Base-by-base conservation (phyloP, 805 yeast species). In the Maudiozyma barnettii region DNA sequence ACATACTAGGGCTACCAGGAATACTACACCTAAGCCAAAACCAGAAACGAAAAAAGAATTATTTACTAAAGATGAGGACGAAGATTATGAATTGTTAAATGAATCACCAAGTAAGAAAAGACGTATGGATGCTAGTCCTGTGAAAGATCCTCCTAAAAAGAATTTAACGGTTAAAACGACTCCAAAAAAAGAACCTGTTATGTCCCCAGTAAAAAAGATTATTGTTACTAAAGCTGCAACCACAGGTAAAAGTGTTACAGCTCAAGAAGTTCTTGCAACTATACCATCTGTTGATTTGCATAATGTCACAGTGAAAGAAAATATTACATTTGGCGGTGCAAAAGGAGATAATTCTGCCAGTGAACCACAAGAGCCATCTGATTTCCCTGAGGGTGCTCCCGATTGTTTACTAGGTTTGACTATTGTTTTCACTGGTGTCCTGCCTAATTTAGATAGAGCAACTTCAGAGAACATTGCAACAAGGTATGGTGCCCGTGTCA, bases 381-480 rank as follows among this genome's bases (percentile, higher is more conserved):
- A 78, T 14, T 70, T 89, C 29, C 96, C 97, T 0, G 82, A 76
- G 53, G 96, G 96, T 2, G 76, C 81, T 10, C 86, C 89, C 3
- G 82, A 90, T 61, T 93, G 99, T 67, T 68, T 93, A 40, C 73
- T 82, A 2, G 99, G 99, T 0, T 67, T 93, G 22, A 87, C 95
- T 0, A 84, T 93, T 52, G 98, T 93, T 0, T 91, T 93, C 61
- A 93, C 99, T 0, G 99, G 99, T 37, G 78, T 79, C 4, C 66
- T 93, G 47, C 96, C 96, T 1, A 77, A 78, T 21, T 64, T 93
- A 33, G 84, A 85, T 49, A 76, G 99, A 52, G 82, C 77, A 0
- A 80, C 78, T 19, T 81, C 90, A 26, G 95, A 86, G 58, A 71
- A 75, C 21, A 59, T 85, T 12, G 95, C 96, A 5, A 82, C 86